Percentiles rank a stretch among this genome's conserved stretches.
Conservation (phyloP, 306 rosid species). For the Acacia confusa region DNA sequence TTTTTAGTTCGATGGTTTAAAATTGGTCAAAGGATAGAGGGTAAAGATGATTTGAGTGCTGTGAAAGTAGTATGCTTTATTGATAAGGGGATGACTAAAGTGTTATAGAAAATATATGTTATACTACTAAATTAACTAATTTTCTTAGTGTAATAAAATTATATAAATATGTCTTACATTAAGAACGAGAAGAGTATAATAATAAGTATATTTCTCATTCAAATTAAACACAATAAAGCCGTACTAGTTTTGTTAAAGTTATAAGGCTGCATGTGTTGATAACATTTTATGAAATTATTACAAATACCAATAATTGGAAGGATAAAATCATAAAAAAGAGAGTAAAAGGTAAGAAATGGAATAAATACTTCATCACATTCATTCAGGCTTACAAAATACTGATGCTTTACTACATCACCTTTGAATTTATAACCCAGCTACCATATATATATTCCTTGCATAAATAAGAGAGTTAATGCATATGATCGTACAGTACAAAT, state of each 20-base stretch:
- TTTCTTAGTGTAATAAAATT: too few relatives aligned
- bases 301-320: background rate
- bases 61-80: too few relatives aligned
- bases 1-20: too few relatives aligned
- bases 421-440: background rate
- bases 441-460: background rate
- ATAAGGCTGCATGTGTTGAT: background rate
- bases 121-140: too few relatives aligned
- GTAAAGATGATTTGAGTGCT: too few relatives aligned
- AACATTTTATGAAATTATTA: too few relatives aligned
- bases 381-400: background rate
- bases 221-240: too few relatives aligned
- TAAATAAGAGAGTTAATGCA: background rate
- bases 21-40: too few relatives aligned
- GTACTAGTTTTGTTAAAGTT: background rate
- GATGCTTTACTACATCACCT: background rate
- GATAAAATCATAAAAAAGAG: too few relatives aligned
- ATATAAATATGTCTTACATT: too few relatives aligned
- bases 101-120: too few relatives aligned
- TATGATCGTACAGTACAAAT: background rate
- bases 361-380: background rate
- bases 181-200: too few relatives aligned
- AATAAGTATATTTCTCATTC: background rate
- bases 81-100: accelerated
- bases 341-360: background rate